phyloP scores from a whole-genome alignment of 177 flowering plant species.

The Vitis hybrid region DNA sequence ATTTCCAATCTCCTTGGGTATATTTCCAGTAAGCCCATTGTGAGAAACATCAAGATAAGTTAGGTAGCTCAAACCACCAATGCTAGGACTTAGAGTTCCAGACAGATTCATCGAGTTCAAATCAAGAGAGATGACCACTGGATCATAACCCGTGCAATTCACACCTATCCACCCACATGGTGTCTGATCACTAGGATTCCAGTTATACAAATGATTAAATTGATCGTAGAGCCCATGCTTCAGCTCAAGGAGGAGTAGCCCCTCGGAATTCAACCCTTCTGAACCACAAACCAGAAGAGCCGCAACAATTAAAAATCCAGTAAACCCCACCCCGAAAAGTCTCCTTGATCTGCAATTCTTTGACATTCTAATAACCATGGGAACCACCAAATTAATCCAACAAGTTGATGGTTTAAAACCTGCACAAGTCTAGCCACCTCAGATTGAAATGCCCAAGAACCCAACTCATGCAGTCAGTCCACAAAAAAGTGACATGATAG shows the following conservation, averaged over 20 bases:
- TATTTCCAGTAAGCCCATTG: conserved; percentile 51
- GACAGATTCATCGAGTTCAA: conserved; percentile 65
- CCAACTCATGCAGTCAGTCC: conserved; percentile 7
- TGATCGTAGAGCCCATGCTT: conserved; percentile 58
- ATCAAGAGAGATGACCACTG: conserved; percentile 55
- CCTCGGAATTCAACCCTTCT: conserved; percentile 66
- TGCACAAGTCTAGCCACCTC: not conserved
- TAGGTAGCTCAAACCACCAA: conserved; percentile 52
- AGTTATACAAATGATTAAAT: conserved; percentile 39
- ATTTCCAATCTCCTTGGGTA: conserved; percentile 70
- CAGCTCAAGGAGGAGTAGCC: conserved; percentile 56
- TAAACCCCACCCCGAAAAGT: conserved; percentile 25
- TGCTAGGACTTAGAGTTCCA: conserved; percentile 56
- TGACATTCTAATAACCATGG: conserved; percentile 31
- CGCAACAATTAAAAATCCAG: conserved; percentile 23
- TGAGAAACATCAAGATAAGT: conserved; percentile 49
- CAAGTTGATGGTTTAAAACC: conserved; percentile 7
- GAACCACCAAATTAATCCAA: not conserved
- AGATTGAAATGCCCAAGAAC: too few relatives aligned
- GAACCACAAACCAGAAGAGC: conserved; percentile 31
- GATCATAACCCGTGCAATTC: conserved; percentile 52
- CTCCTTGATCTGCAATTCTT: conserved; percentile 17
- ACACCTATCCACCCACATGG: conserved; percentile 88
- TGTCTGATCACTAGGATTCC: conserved; percentile 62
- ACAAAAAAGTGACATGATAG: not conserved